Evolutionary conservation across 164 flowering plant genomes (phyloP), one percentile per base, ranked within the genome.

Genomic region (Nelumbo lutea): DNA sequence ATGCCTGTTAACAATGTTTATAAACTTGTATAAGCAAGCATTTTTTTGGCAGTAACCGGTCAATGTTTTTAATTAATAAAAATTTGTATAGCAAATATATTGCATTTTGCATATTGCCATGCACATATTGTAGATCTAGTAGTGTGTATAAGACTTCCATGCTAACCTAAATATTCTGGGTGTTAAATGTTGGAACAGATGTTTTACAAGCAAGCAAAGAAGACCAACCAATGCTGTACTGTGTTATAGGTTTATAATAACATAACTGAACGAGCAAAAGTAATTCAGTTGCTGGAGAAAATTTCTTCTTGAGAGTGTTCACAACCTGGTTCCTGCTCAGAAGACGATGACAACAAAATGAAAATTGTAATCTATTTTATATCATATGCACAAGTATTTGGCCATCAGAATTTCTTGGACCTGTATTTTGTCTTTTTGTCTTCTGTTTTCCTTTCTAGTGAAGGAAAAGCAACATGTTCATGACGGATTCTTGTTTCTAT

Each of bases 171-270:
- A 40, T 27, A 42, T 47, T 38, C 6, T 43, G 61, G 63, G 6
- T 73, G 64, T 62, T 63, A 57, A 42, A 56, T 64, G 39, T 69
- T 75, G 77, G 39, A 72, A 75, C 96, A 95, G 98, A 84, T 95
- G 94, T 95, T 95, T 72, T 95, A 95, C 91, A 95, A 92, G 86
- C 97, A 91, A 75, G 98, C 98, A 7, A 95, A 90, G 85, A 89
- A 95, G 75, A 88, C 97, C 69, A 92, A 95, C 71, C 89, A 83
- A 74, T 95, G 98, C 73, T 95, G 98, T 76, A 87, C 90, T 50
- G 76, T 95, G 69, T 78, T 95, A 79, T 95, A 81, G 81, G 75
- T 69, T 67, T 15, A n/a, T 41, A 59, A 27, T 27, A 27, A 27
- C 27, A 50, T n/a, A 61, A 13, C 9, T 64, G 58, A 48, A 42